Evolutionary conservation across 805 yeast species (phyloP), one percentile per base, ranked within the genome.

Genomic region (Spencermartinsiella europaea): DNA sequence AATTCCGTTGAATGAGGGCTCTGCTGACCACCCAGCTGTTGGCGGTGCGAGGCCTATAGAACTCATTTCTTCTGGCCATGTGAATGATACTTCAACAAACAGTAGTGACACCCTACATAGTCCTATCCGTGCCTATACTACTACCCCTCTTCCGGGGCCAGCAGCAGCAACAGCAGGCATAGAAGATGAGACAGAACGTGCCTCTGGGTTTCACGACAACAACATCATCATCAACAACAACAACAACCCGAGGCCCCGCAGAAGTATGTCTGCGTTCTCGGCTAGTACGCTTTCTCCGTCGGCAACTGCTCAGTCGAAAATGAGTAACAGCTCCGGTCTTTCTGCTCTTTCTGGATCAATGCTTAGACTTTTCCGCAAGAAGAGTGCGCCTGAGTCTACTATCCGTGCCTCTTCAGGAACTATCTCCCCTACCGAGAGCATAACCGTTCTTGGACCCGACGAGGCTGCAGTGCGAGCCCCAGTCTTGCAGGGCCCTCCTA

Each of bases 341-440:
- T 10, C 38, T 12, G 19, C 38, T 14, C 3, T 38, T 16, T 15
- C 31, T n/a, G 38, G 42, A 8, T 22, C 34, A 7, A 31, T 45
- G 39, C 40, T 45, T 17, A 45, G 35, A 35, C 16, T 44, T 17
- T 34, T 45, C 20, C 39, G 48, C 17, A 45, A 45, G 34, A 45
- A 45, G 40, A 39, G 44, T 21, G 34, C 22, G n/a, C 27, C 35
- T 34, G 40, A 28, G n/a, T 20, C 28, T 19, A 15, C 28, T n/a
- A 15, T 20, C 16, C n/a, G n/a, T n/a, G 17, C n/a, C 8, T 15
- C 22, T 4, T 8, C 35, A 7, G 31, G 31, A 8, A 28, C n/a
- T 16, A 27, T 21, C 14, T 19, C 42, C 2, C 33, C 42, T 2
- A 16, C 38, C n/a, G n/a, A n/a, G 40, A 14, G 20, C 22, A 37